Percentiles rank a stretch among this genome's conserved stretches.
phyloP scores from a whole-genome alignment of 257 asterid genomes.

The Jacaranda mimosifolia region DNA sequence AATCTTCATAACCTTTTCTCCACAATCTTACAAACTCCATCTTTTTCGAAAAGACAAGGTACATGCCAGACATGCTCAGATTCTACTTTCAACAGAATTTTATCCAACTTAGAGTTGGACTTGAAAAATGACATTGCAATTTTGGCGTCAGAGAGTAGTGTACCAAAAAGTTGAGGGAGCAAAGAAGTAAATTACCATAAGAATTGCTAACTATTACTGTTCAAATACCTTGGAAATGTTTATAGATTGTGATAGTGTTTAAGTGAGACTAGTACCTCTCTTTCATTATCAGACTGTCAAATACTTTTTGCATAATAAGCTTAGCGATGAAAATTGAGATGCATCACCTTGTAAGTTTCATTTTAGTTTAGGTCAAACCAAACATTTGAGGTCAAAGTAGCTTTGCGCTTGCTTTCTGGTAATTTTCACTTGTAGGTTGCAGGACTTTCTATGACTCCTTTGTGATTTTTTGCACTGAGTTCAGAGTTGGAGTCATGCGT shows the following conservation, averaged over 20 bases:
- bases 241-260: neutral
- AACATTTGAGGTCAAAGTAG: neutral
- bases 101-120: conserved; percentile 9
- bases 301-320: neutral
- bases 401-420: conserved; percentile 12
- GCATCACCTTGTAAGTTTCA: neutral
- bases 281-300: conserved; percentile 22
- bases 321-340: conserved; percentile 6
- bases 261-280: neutral
- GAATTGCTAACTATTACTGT: neutral
- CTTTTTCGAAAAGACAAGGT: neutral
- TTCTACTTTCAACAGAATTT: conserved; percentile 18
- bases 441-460: neutral
- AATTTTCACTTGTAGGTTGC: neutral
- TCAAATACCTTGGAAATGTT: conserved; percentile 6
- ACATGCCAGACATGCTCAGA: neutral
- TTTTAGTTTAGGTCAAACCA: conserved; percentile 7
- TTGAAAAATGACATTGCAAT: conserved; percentile 14
- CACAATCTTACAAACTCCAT: neutral
- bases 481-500: neutral
- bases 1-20: neutral
- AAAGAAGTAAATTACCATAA: neutral
- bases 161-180: conserved; percentile 8
- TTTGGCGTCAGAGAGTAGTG: neutral
- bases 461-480: neutral